Evolutionary conservation across 495 filamentous ascomycete species (phyloP), one percentile per base, ranked within the genome.

Genomic region (Penicillium ochrochloron): DNA sequence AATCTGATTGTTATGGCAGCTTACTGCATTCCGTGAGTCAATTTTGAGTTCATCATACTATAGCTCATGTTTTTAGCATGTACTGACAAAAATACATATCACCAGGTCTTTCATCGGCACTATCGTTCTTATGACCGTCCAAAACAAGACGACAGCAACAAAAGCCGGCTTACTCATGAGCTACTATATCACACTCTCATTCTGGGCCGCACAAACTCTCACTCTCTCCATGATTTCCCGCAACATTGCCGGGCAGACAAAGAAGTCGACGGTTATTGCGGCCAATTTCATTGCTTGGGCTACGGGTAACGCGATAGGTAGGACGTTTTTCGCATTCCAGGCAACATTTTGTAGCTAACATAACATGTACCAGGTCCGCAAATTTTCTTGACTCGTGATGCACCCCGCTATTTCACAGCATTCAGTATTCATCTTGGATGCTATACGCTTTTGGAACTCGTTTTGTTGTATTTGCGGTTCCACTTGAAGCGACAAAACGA

Each of bases 211-310:
- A 2, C 88, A 72, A 68, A 87, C 86, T 2, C 81, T 85, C 2
- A 67, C 86, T 3, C 74, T 89, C 8, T 83, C 82, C 2, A 80
- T 89, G 68, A 85, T 89, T 53, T 82, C 80, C 2, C 83, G 82
- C 17, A 90, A 91, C 57, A 83, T 91, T 19, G 86, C 86, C 9
- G 88, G 88, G 10, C 88, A 88, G 66, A 90, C 88, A 5, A 91
- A 91, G 73, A 90, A 90, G 67, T 76, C 82, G 0, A 76, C 77
- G 1, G 79, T 83, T 1, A 78, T 82, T 6, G 82, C 82, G 14
- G 70, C 75, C 8, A 79, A 75, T 0, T 80, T 82, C 55, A 71
- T 82, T 29, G 76, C 76, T 2, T 82, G 76, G 76, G 77, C 77
- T 34, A 72, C 74, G 15, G 78, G 79, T 1, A 82, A 82, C 42